Evolutionary conservation across 1,284 basidiomycete species (phyloP).

Genomic region (Rhodotorula sp.): DNA sequence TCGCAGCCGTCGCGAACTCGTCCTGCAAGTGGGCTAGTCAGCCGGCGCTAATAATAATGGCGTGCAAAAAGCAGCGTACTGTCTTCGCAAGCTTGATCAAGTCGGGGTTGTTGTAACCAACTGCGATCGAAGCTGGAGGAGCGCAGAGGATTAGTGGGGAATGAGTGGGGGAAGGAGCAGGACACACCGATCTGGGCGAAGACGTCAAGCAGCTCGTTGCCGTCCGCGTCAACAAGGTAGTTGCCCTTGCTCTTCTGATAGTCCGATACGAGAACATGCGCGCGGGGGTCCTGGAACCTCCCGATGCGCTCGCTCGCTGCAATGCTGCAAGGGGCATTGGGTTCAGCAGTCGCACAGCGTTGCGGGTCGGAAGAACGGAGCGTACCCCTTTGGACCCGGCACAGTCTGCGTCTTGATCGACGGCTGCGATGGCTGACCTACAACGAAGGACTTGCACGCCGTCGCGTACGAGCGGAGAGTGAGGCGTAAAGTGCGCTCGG

Average conservation of each 20-base stretch:
- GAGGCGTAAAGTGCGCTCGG: too few species aligned
- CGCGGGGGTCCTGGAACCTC: constrained; percentile 53
- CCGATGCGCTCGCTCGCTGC: constrained; percentile 44
- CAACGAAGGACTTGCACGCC: too few species aligned
- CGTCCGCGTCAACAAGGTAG: constrained; percentile 60
- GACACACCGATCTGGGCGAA: constrained; percentile 55
- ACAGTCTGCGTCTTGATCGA: too few species aligned
- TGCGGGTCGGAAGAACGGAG: too few species aligned
- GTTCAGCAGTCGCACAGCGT: too few species aligned
- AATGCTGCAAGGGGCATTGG: too few species aligned
- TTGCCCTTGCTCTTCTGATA: constrained; percentile 46
- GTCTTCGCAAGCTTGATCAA: constrained; percentile 53
- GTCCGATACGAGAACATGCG: constrained; percentile 51
- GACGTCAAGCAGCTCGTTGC: constrained; percentile 59
- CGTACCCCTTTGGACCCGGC: too few species aligned
- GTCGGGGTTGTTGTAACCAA: constrained; percentile 57
- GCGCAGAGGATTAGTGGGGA: too few species aligned
- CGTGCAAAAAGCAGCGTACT: constrained; percentile 32
- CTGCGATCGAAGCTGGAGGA: constrained; percentile 52
- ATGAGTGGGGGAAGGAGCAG: background rate
- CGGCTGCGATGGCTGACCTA: too few species aligned
- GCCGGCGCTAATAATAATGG: too few species aligned
- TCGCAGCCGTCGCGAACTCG: constrained; percentile 53
- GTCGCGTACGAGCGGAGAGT: too few species aligned
- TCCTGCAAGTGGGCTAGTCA: constrained; percentile 40